Evolutionary conservation across 495 filamentous ascomycete genomes (phyloP), one percentile per base, ranked within the genome.

Genomic region (Bombardia bombarda): DNA sequence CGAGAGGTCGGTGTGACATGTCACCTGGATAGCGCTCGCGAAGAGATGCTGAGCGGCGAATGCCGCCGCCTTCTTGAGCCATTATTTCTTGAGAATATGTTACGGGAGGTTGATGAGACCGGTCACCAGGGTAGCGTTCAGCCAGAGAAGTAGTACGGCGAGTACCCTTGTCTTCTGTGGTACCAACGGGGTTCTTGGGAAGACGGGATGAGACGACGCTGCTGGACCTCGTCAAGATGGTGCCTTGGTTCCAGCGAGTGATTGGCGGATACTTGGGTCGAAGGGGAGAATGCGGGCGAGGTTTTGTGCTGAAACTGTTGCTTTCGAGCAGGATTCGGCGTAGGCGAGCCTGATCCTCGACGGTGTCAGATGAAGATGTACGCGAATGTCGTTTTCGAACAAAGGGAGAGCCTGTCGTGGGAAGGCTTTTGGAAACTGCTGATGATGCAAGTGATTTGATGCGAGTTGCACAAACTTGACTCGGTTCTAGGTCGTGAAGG

Each of bases 1-100:
- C 78, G 9, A 87, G 69, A 0, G 83, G 83, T 9, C 74, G 54
- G 40, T 78, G 68, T n/a, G 69, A 72, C 61, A 70, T 74, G 52
- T 83, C 80, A 39, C 74, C 77, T 1, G 78, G 70, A 49, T 63
- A 82, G 26, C 79, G 72, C 52, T 74, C 67, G 38, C 53, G 61
- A 3, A 84, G 64, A n/a, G 76, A 81, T 52, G 66, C 68, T 21
- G 53, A 50, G 22, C 75, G 68, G 10, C 58, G 56, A 21, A 1
- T 48, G 39, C 17, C 33, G 30, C 45, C 34, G 14, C 20, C 35
- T 10, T 54, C 45, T 13, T 40, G 41, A 12, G 49, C 38, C 8
- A 32, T 28, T 16, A 49, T 44, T 18, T 57, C 49, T 13, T 40
- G 53, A 7, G 51, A 44, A 17, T 43, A 37, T 14, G 32, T 45